These are phyloP conservation scores for Radiomyces spectabilis DNA, from an alignment of 192 early-diverging fungal species.

Conservation along the genomic window DNA sequence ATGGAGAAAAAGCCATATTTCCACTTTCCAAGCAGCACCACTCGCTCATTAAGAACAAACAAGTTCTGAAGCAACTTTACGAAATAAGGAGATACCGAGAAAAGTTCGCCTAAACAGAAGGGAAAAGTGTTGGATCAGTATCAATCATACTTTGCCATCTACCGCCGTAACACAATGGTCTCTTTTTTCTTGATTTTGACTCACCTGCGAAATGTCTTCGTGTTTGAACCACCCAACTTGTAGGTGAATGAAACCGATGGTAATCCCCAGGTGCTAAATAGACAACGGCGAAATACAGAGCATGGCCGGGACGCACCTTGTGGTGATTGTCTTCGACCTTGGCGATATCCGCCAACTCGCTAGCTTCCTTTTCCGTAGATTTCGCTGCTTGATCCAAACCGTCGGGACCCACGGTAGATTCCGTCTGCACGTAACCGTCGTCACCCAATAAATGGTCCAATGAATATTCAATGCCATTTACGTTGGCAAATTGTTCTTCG, in stretches of 20 bases:
- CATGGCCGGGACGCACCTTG: slow-evolving; percentile 54
- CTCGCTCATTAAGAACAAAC: slow-evolving; percentile 96
- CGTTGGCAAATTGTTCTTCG: slow-evolving; percentile 80
- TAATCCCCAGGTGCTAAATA: slow-evolving; percentile 98
- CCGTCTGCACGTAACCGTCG: slow-evolving; percentile 17
- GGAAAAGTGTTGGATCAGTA: not conserved
- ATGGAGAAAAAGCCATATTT: slow-evolving; percentile 91
- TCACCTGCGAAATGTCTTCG: slow-evolving; percentile 86
- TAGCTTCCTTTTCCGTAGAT: slow-evolving; percentile 14
- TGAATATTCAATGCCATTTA: slow-evolving; percentile 82
- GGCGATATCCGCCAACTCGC: slow-evolving; percentile 6
- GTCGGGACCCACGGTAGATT: slow-evolving; percentile 29
- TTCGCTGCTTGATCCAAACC: slow-evolving; percentile 26
- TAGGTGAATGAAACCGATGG: slow-evolving; percentile 97
- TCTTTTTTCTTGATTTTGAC: slow-evolving; percentile 1
- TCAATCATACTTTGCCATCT: too few species aligned
- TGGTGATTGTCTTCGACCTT: slow-evolving; percentile 10
- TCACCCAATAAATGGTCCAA: slow-evolving; percentile 65
- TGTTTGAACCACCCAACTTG: slow-evolving; percentile 85
- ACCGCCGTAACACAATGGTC: too few species aligned
- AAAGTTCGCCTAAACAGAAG: slow-evolving; percentile 71
- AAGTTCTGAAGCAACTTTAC: slow-evolving; percentile 76
- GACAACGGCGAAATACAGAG: slow-evolving; percentile 85
- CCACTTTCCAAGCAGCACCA: slow-evolving; percentile 90
- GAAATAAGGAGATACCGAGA: slow-evolving; percentile 91